Base-by-base conservation (phyloP, 1,284 basidiomycete species). In the Malassezia pachydermatis region DNA sequence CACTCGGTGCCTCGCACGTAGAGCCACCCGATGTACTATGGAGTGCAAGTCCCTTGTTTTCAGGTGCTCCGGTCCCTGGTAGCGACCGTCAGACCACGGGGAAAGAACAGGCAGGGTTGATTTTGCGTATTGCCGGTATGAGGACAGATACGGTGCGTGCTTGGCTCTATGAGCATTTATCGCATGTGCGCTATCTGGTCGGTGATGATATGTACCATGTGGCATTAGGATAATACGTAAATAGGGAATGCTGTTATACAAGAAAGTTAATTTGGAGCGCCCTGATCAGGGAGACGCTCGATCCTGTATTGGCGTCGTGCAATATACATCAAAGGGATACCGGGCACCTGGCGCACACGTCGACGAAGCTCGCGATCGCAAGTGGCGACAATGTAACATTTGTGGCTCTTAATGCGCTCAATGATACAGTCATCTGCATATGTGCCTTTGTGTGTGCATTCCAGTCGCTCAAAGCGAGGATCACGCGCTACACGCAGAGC, bases 381-480 rank as follows among this genome's bases (percentile, higher is more conserved):
- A 27, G 94, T 98, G 14, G 94, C 94, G 23, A 99, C 90, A 63
- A 98, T 84, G 73, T 88, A 98, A 74, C 92, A 96, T 72, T 89
- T 86, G 76, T 92, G 88, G 19, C 88, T 81, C 3, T 84, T 87
- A 14, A 96, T 87, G 28, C 94, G 82, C 68, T 98, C 86, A 16
- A 99, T 84, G 24, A 99, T 80, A 73, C 94, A 98, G 76, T 99
- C 94, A 72, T 99, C 94, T 17, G 94, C 94, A 69, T 99, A 98
- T 11, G 89, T 95, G 13, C 94, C 94, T 13, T 81, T 78, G 73
- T 99, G 92, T 40, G 84, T 82, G 74, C 94, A 99, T 45, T 80
- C 80, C 30, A 98, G 76, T 33, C 92, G 81, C 70, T 98, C 92
- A 66, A 99, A 98, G 30, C 94, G 81, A 11, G 92, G 88, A 74